A percentile compares a stretch with the other conserved stretches of the same genome.
Conservation (phyloP, 768 basidiomycete species). For the Naganishia kalamii region DNA sequence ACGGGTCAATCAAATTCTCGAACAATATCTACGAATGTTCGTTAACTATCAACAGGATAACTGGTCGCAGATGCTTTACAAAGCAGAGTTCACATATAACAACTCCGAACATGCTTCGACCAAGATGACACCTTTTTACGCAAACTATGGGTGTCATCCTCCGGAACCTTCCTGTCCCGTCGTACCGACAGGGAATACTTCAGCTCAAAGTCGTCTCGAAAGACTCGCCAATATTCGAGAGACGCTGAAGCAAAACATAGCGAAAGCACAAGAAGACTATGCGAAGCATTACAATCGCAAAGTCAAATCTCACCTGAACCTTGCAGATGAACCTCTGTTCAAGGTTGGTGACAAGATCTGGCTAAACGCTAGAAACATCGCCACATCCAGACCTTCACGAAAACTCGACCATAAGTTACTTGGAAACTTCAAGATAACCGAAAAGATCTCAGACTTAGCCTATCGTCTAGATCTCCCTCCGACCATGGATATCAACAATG, state of each 20-base stretch:
- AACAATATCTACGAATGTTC: constrained; percentile 48
- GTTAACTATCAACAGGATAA: constrained; percentile 44
- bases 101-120: constrained; percentile 41
- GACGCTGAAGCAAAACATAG: not conserved
- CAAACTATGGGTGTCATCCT: constrained; percentile 33
- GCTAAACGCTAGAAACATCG: constrained; percentile 25
- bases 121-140: constrained; percentile 43
- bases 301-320: not conserved
- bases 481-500: constrained; percentile 14
- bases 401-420: constrained; percentile 30
- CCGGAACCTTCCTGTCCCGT: not conserved
- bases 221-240: not conserved
- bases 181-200: not conserved
- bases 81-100: constrained; percentile 48
- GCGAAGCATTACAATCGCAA: not conserved
- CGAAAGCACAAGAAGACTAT: not conserved
- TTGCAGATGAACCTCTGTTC: not conserved
- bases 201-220: not conserved
- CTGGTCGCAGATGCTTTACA: constrained; percentile 45
- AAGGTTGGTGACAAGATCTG: constrained; percentile 28
- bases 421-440: constrained; percentile 29
- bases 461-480: constrained; percentile 26
- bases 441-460: constrained; percentile 19
- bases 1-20: constrained; percentile 48
- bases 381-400: constrained; percentile 25